Conservation (phyloP, 176 grass and related monocot species). For the Eleusine indica region DNA sequence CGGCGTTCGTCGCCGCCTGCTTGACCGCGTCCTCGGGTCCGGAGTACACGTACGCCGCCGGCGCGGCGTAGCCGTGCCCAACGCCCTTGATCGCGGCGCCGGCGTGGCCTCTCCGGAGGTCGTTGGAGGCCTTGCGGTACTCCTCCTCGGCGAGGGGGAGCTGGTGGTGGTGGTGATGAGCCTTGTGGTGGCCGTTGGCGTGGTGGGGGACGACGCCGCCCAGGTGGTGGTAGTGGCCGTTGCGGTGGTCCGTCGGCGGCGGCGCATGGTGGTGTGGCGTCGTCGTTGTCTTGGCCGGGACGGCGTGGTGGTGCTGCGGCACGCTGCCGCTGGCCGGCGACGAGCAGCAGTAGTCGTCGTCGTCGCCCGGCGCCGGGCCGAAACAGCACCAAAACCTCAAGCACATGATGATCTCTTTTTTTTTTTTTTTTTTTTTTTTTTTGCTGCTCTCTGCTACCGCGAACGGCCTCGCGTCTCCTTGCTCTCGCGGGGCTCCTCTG, state of each 20-base stretch:
- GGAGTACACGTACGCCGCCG: background rate
- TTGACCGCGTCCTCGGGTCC: background rate
- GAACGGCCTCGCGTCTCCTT: too few relatives aligned
- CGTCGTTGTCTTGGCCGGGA: background rate
- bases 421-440: too few relatives aligned
- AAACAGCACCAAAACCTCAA: slow-evolving; percentile 30
- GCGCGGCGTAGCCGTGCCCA: background rate
- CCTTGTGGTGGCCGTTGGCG: background rate
- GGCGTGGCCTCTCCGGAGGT: background rate
- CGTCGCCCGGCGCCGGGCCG: background rate
- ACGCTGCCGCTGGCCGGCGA: background rate
- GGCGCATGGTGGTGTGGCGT: background rate
- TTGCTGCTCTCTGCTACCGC: background rate
- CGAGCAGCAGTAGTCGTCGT: background rate
- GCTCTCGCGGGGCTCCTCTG: too few relatives aligned
- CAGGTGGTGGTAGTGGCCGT: background rate
- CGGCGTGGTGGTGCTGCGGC: background rate
- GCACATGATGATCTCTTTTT: slow-evolving; percentile 39
- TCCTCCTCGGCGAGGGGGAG: background rate
- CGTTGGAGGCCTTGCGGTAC: slow-evolving; percentile 2
- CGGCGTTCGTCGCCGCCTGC: background rate
- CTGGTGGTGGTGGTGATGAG: background rate
- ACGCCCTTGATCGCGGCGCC: too few relatives aligned
- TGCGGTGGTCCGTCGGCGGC: background rate
- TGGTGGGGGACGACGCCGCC: background rate